Evolutionary conservation across 305 asterid species (phyloP).

Genomic region (Solanum hybrid): DNA sequence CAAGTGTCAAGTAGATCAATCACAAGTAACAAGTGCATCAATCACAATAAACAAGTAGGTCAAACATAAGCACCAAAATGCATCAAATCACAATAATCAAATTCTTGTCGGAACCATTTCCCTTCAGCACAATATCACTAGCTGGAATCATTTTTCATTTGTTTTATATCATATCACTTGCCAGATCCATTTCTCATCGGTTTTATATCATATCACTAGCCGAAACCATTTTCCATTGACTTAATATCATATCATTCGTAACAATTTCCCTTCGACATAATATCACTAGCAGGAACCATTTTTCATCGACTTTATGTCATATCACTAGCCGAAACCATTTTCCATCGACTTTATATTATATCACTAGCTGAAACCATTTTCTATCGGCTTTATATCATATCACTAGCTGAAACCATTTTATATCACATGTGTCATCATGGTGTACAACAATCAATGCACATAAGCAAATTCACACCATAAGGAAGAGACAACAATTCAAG

Average conservation of each 20-base stretch:
- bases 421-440: background rate
- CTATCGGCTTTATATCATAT: too few relatives aligned
- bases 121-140: too few relatives aligned
- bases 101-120: background rate
- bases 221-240: background rate
- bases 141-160: too few relatives aligned
- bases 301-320: background rate
- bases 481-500: background rate
- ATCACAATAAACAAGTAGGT: background rate
- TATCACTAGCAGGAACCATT: background rate
- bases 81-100: too few relatives aligned
- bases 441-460: background rate
- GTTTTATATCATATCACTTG: too few relatives aligned
- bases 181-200: background rate
- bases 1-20: background rate
- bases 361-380: too few relatives aligned
- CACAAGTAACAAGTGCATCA: background rate
- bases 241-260: background rate
- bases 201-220: background rate
- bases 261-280: background rate
- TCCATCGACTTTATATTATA: too few relatives aligned
- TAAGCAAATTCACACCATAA: background rate
- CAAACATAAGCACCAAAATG: background rate
- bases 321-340: too few relatives aligned
- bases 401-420: too few relatives aligned